Base-by-base conservation (phyloP, 768 basidiomycete genomes). In the Erythrobasidium yunnanense region DNA sequence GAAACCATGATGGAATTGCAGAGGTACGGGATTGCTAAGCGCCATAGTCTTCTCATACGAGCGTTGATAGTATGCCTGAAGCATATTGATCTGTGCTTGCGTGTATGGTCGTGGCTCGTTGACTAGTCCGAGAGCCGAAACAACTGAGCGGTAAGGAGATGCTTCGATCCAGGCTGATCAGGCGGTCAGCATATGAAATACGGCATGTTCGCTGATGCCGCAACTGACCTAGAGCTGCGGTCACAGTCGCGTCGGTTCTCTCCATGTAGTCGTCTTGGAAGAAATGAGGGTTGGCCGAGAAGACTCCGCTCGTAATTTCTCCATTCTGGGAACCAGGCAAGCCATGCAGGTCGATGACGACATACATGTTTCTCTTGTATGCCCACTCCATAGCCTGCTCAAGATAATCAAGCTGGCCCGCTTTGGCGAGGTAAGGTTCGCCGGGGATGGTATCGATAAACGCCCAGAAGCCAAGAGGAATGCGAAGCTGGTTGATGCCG, bases 281-380 rank as follows among this genome's bases (percentile, higher is more conserved):
- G 65, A 70, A 72, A 29, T 38, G 38, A 50, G 66, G 29, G 1
- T 47, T 45, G 2, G 51, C 46, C 68, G 66, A 54, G 70, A 49
- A 51, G 49, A 50, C 47, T 29, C 60, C 60, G 6, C 23, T 27
- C 32, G 60, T 50, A 27, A 63, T 32, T 51, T 63, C 72, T 34
- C 73, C 73, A 67, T 74, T 72, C 46, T 74, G 72, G n/a, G 57
- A 60, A 7, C 72, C 73, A 25, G 73, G 73, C 23, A 74, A 54
- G 17, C 72, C 72, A 67, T 74, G 73, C 58, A 65, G 20, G 53
- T 70, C 67, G 2, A 68, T 29, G 23, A 67, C 54, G 30, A 68
- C 70, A 50, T 74, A 74, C 71, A 75, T 72, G 25, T 67, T 67
- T 20, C 68, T 55, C 4, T 55, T 45, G 68, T 73, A 65, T 2